phyloP scores from a whole-genome alignment of 805 yeast species.

The Starmera dryadoides region DNA sequence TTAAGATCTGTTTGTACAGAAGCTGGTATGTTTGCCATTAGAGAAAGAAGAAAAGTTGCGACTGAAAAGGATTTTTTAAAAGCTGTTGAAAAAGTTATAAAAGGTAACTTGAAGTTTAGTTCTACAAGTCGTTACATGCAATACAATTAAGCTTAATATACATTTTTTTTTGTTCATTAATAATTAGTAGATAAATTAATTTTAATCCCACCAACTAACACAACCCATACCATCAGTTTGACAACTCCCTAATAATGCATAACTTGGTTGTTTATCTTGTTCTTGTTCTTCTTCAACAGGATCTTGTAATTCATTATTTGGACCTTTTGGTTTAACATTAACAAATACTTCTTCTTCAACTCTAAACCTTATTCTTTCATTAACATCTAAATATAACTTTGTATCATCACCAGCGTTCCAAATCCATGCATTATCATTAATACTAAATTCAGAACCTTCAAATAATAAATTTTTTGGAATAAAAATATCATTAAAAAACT shows the following conservation, averaged over 20 bases:
- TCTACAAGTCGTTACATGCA: conserved; percentile 98
- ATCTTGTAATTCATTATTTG: conserved; percentile 28
- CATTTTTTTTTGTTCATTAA: background rate
- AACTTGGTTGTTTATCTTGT: conserved; percentile 58
- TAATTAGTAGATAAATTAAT: background rate
- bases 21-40: conserved; percentile 99
- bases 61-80: conserved; percentile 96
- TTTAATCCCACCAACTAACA: conserved; percentile 92
- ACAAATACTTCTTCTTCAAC: conserved; percentile 85
- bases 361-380: conserved; percentile 87
- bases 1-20: conserved; percentile 97
- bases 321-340: conserved; percentile 74
- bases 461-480: conserved; percentile 80
- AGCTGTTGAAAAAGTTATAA: conserved; percentile 97
- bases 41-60: conserved; percentile 97
- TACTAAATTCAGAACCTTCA: conserved; percentile 59
- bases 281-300: conserved; percentile 17
- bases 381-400: conserved; percentile 76
- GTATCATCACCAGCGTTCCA: conserved; percentile 75
- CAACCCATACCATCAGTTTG: conserved; percentile 97
- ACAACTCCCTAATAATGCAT: conserved; percentile 81
- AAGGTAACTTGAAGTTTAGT: conserved; percentile 96
- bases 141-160: conserved; percentile 60
- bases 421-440: conserved; percentile 90
- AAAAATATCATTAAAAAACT: conserved; percentile 86